A percentile compares a stretch with the other conserved stretches of the same genome.
Conservation (phyloP, 768 basidiomycete genomes). For the Chiua virens region DNA sequence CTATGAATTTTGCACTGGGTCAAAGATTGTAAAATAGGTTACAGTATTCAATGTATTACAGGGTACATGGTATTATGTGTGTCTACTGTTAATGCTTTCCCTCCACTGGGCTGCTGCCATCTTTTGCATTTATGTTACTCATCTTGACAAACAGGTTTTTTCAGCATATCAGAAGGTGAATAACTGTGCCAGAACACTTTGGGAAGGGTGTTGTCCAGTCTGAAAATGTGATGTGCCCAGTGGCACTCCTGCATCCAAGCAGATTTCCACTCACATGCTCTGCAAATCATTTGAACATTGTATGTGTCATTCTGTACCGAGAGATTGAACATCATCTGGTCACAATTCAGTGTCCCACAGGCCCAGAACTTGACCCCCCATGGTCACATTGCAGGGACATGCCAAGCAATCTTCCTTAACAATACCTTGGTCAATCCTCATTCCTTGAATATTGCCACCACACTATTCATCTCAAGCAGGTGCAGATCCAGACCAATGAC, state of each 20-base stretch:
- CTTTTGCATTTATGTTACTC: too few relatives aligned
- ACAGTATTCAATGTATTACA: too few relatives aligned
- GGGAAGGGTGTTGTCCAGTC: neutral
- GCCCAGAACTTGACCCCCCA: neutral
- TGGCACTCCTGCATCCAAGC: neutral
- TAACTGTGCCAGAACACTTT: neutral
- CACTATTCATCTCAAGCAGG: neutral
- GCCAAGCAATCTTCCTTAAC: constrained; percentile 40
- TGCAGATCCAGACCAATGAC: neutral
- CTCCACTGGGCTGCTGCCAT: too few relatives aligned
- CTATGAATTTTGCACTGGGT: too few relatives aligned
- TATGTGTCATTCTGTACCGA: neutral
- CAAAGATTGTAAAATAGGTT: too few relatives aligned
- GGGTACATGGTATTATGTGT: too few relatives aligned
- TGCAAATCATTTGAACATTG: neutral
- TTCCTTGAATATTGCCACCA: neutral
- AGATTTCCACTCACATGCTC: neutral
- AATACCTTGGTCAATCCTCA: constrained; percentile 1
- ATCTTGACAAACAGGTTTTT: too few relatives aligned
- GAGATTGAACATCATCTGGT: neutral
- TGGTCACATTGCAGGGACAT: constrained; percentile 41
- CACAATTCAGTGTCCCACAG: neutral
- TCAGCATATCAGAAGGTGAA: too few relatives aligned
- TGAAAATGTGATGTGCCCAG: neutral
- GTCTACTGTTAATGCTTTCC: too few relatives aligned